Base-by-base conservation (phyloP, 305 asterid species). In the Fraxinus paxiana region DNA sequence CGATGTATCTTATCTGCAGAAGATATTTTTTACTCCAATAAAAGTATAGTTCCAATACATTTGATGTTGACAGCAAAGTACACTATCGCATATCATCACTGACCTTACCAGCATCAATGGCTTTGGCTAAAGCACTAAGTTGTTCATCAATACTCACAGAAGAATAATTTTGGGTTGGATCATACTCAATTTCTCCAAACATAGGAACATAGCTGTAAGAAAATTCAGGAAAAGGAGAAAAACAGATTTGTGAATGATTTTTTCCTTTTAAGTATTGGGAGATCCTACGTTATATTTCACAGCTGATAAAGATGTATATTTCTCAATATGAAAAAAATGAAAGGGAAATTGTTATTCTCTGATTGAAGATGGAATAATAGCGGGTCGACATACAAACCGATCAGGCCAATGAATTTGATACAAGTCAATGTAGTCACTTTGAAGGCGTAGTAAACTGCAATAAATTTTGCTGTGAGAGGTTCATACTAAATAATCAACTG, bases 331-430 rank as follows among this genome's bases (percentile, higher is more conserved):
- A 6, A 15, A 0, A 81, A 35, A 35, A 35, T 33, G 7, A 35
- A 35, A 35, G 8, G 38, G 18, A 31, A 46, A 76, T 67, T 70
- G 26, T 30, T 79, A 80, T 15, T 61, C 41, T 31, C 65, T 35
- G 15, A 26, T 35, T 75, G 76, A 76, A 75, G 78, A 56, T 48
- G 59, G 17, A 8, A 79, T 69, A 69, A 59, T 80, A 80, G 75
- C 83, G 79, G 83, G 84, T 84, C 24, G 78, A 69, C 63, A 82
- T 83, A 91, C 98, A 80, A 86, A 95, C 98, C 98, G 96, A 87
- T 95, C 98, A 77, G 98, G 98, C 98, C 98, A 92, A 90, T 93
- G 98, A 89, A 95, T 31, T 87, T 95, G 98, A 87, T 95, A 95
- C 92, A 95, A 83, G 89, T 95, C 98, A 35, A 93, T 88, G 83